These are phyloP conservation scores for Sanguinoderma infundibulare DNA, from an alignment of 1,284 basidiomycete genomes.

Conservation along the genomic window DNA sequence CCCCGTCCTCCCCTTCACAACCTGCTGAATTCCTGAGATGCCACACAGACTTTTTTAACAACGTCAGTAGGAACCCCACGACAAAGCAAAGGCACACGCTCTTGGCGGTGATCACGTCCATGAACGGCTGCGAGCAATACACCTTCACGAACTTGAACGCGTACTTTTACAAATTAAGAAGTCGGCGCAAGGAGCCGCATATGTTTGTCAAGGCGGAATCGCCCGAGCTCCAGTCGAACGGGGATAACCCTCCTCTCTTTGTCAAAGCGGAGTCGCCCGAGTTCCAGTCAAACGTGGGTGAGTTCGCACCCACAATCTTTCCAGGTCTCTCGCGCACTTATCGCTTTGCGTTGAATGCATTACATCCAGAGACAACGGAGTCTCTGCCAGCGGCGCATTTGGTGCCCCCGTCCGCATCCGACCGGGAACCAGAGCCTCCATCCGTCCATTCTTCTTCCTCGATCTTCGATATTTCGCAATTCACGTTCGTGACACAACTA, in stretches of 20 bases:
- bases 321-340: neutral
- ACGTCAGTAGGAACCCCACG: neutral
- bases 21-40: neutral
- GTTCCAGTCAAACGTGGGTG: neutral
- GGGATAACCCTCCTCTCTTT: neutral
- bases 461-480: neutral
- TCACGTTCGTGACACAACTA: neutral
- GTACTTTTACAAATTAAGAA: neutral
- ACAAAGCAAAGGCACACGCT: neutral
- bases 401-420: neutral
- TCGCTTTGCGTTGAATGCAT: neutral
- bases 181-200: neutral
- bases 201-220: neutral
- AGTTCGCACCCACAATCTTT: neutral
- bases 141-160: neutral
- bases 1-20: neutral
- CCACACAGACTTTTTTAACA: neutral
- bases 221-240: neutral
- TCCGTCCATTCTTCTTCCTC: neutral
- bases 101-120: neutral
- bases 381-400: neutral
- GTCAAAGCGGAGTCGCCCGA: neutral
- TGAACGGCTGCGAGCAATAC: neutral
- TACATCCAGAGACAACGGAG: neutral
- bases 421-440: neutral